Conservation (phyloP, 169 alveolate species). For the Plasmodium vinckei region DNA sequence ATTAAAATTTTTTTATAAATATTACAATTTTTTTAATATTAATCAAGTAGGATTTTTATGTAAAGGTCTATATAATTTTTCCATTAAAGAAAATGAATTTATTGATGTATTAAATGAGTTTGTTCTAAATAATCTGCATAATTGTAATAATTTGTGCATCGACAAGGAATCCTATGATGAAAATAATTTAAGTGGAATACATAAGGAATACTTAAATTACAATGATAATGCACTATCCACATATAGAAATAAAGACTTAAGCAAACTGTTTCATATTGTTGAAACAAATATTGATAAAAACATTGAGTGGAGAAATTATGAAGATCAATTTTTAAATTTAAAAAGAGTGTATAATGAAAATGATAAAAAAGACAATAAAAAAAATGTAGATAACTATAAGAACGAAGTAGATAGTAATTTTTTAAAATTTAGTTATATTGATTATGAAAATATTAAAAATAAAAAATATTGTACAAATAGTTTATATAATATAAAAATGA, state of each 20-base stretch:
- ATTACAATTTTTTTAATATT: constrained; percentile 47
- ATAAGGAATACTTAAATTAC: constrained; percentile 8
- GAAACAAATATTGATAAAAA: constrained; percentile 37
- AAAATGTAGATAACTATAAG: background rate
- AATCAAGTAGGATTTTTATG: constrained; percentile 70
- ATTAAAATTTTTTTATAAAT: constrained; percentile 74
- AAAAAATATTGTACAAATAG: constrained; percentile 59
- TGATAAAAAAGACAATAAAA: background rate
- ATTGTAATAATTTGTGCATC: background rate
- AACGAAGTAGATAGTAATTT: constrained; percentile 22
- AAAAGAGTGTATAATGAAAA: constrained; percentile 18
- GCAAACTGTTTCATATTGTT: constrained; percentile 27
- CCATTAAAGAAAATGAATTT: constrained; percentile 66
- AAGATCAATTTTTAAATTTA: constrained; percentile 38
- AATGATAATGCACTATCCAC: background rate
- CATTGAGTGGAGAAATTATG: constrained; percentile 27
- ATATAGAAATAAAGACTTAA: background rate
- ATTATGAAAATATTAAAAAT: constrained; percentile 75
- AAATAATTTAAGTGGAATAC: background rate
- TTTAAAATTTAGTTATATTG: constrained; percentile 73
- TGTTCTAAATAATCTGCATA: constrained; percentile 4
- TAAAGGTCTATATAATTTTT: constrained; percentile 48
- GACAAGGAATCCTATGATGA: background rate
- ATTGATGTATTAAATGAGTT: constrained; percentile 32
- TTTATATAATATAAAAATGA: constrained; percentile 67